phyloP scores from a whole-genome alignment of 352 stramenopile species.

The Globisporangium paroecandrum region DNA sequence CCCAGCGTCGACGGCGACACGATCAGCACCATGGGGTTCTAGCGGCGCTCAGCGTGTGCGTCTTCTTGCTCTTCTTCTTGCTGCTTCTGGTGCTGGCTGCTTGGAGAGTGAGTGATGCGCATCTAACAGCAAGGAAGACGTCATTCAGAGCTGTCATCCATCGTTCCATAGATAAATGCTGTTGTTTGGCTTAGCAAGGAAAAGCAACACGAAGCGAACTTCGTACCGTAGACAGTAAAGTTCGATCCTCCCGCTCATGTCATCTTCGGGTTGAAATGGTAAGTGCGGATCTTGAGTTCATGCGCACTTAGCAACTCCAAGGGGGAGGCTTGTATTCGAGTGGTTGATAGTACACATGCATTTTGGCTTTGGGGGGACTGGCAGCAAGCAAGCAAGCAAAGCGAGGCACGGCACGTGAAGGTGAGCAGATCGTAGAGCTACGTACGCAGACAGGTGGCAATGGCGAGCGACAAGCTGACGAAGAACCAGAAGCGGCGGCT shows the following conservation, averaged over 20 bases:
- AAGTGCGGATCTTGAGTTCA: neutral
- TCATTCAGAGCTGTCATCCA: neutral
- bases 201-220: neutral
- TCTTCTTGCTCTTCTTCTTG: neutral
- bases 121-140: neutral
- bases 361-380: slow-evolving; percentile 7
- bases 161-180: neutral
- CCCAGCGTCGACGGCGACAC: neutral
- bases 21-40: slow-evolving; percentile 5
- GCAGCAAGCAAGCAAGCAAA: neutral
- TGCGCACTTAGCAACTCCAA: neutral
- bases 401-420: neutral
- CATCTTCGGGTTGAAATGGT: neutral
- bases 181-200: neutral
- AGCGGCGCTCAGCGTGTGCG: neutral
- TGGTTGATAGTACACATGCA: neutral
- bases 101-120: neutral
- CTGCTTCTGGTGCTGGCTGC: neutral
- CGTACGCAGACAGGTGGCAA: neutral
- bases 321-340: neutral
- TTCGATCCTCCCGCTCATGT: neutral
- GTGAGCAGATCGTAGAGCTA: neutral
- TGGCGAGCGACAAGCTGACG: slow-evolving; percentile 41
- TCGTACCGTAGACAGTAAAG: neutral
- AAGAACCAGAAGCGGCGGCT: slow-evolving; percentile 81